Evolutionary conservation across 441 rosid species (phyloP).

Genomic region (Gossypium schwendimanii): DNA sequence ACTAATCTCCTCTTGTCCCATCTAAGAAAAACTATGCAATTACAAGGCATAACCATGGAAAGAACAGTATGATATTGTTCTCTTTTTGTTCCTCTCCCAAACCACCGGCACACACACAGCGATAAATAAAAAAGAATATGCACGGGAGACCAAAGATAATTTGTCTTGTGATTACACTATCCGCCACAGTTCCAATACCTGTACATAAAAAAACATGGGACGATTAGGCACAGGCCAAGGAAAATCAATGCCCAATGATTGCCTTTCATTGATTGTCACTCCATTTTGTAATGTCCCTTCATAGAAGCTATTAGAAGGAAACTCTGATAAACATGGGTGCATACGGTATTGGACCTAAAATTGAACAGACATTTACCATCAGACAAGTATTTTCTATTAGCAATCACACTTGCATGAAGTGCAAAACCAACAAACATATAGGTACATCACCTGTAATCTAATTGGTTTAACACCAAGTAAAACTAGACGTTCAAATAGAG

Average conservation of each 20-base stretch:
- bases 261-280: slow-evolving; percentile 93
- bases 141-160: neutral
- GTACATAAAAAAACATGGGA: slow-evolving; percentile 98
- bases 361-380: slow-evolving; percentile 1
- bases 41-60: slow-evolving; percentile 11
- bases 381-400: neutral
- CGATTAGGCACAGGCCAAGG: slow-evolving; percentile 99
- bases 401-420: neutral
- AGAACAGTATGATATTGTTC: neutral
- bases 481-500: slow-evolving; percentile 96
- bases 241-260: slow-evolving; percentile 88
- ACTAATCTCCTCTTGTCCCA: slow-evolving; percentile 99
- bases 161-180: neutral
- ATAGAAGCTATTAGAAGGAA: slow-evolving; percentile 94
- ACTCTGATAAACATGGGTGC: slow-evolving; percentile 97
- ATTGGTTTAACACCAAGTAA: slow-evolving; percentile 96
- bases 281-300: slow-evolving; percentile 99
- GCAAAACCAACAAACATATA: slow-evolving; percentile 4
- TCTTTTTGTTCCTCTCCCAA: neutral
- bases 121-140: neutral
- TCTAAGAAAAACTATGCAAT: slow-evolving; percentile 41
- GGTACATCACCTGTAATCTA: slow-evolving; percentile 76
- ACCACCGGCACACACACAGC: neutral
- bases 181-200: slow-evolving; percentile 37
- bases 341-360: slow-evolving; percentile 94